Percentiles rank a stretch among this genome's conserved stretches.
Evolutionary conservation across 2,329 filamentous ascomycete species (phyloP).

Genomic region (Karstenula rhodostoma): DNA sequence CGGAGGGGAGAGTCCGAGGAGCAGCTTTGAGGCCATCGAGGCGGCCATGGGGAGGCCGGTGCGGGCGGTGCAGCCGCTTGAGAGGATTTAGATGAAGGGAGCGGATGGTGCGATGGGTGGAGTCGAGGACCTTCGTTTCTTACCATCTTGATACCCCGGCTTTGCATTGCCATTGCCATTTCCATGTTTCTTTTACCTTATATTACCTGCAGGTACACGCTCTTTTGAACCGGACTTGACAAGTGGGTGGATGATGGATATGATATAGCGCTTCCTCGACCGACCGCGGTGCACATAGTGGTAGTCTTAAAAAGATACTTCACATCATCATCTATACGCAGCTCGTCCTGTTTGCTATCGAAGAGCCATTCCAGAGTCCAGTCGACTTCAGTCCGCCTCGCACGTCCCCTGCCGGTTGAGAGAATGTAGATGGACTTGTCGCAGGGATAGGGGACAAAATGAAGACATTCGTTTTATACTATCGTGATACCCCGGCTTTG

Average conservation of each 20-base stretch:
- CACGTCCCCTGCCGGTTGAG: no score
- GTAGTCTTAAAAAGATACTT: no score
- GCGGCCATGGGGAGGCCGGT: slow-evolving; percentile 53
- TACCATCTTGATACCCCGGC: slow-evolving; percentile 40
- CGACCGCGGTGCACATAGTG: no score
- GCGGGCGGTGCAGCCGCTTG: slow-evolving; percentile 56
- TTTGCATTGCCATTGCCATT: neutral
- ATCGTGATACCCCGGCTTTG: no score
- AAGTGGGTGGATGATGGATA: neutral
- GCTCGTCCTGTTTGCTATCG: no score
- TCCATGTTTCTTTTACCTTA: neutral
- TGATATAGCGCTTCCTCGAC: no score
- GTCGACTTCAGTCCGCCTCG: no score
- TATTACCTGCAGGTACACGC: neutral
- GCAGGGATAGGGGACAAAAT: no score
- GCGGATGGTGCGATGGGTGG: slow-evolving; percentile 17
- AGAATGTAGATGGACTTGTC: no score
- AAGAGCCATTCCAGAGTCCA: no score
- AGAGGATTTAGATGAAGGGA: slow-evolving; percentile 53
- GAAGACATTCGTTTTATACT: no score
- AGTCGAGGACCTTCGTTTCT: slow-evolving; percentile 9
- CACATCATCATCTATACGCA: no score
- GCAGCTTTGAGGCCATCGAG: slow-evolving; percentile 58
- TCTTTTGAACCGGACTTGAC: neutral
- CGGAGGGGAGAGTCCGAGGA: slow-evolving; percentile 42